These are phyloP conservation scores for Xylaria palmicola DNA, from an alignment of 495 filamentous ascomycete species.

Conservation along the genomic window DNA sequence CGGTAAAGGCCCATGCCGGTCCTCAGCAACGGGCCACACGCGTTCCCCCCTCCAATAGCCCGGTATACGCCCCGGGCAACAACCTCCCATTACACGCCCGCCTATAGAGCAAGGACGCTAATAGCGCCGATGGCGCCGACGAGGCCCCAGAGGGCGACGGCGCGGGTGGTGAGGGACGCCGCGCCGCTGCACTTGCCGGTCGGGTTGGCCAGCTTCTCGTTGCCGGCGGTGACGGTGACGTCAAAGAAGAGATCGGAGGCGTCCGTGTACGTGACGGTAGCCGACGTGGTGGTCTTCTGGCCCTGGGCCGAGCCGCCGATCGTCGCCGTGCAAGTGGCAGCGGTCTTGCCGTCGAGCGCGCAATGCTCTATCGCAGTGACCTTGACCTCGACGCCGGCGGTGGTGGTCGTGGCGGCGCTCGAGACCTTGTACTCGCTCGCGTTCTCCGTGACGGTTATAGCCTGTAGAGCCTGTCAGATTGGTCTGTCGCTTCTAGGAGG, in stretches of 20 bases:
- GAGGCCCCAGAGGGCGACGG: constrained; percentile 13
- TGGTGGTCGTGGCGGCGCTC: not conserved
- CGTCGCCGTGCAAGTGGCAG: constrained; percentile 1
- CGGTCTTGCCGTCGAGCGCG: not conserved
- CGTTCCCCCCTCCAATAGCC: not conserved
- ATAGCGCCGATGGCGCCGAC: constrained; percentile 5
- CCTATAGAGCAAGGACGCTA: not conserved
- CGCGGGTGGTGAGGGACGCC: not conserved
- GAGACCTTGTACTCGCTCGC: not conserved
- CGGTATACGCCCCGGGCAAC: not conserved
- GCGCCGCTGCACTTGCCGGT: constrained; percentile 8
- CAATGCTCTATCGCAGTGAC: constrained; percentile 2
- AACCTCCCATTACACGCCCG: not conserved
- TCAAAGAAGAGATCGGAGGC: not conserved
- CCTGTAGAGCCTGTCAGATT: not conserved
- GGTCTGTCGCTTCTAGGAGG: not conserved
- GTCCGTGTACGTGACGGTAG: not conserved
- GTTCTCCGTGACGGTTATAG: constrained; percentile 4
- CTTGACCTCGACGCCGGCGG: not conserved
- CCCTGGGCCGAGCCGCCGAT: not conserved
- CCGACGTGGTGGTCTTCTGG: not conserved
- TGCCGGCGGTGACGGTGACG: not conserved
- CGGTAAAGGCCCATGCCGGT: not conserved
- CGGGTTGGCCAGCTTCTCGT: constrained; percentile 8
- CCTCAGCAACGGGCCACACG: not conserved